A percentile compares a stretch with the other conserved stretches of the same genome.
These are phyloP conservation scores for Fragaria nilgerrensis DNA, from an alignment of 306 rosid genomes.

Conservation along the genomic window DNA sequence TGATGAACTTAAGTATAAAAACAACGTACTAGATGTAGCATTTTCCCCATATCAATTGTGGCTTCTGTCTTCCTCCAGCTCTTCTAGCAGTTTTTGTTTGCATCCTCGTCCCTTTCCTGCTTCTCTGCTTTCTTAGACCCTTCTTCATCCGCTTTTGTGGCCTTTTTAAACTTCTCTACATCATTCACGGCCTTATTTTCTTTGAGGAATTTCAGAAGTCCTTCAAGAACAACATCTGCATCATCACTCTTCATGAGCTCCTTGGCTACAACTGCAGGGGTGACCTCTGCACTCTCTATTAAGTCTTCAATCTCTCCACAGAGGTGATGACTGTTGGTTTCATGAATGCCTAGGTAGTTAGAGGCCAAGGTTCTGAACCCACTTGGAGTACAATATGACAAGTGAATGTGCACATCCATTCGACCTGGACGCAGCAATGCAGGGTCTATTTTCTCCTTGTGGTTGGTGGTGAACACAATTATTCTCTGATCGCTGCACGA, in stretches of 20 bases:
- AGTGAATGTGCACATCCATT: conserved; percentile 57
- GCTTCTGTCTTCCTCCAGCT: not conserved
- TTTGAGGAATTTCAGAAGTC: conserved; percentile 32
- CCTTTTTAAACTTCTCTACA: not conserved
- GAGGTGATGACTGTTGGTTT: conserved; percentile 14
- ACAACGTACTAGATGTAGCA: not conserved
- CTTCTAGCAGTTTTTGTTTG: not conserved
- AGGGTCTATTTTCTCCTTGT: conserved; percentile 45
- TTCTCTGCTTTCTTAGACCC: not conserved
- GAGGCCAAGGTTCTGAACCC: conserved; percentile 37
- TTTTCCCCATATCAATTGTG: not conserved
- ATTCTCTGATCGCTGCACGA: conserved; percentile 59
- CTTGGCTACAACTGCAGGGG: conserved; percentile 57
- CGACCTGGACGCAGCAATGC: conserved; percentile 56
- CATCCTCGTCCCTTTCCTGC: not conserved
- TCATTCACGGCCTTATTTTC: not conserved
- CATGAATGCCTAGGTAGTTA: conserved; percentile 38
- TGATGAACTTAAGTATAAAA: not conserved
- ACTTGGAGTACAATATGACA: conserved; percentile 36
- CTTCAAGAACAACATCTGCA: conserved; percentile 29
- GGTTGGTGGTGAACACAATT: conserved; percentile 56
- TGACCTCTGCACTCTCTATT: conserved; percentile 26
- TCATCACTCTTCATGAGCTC: conserved; percentile 51
- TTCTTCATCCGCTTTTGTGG: not conserved
- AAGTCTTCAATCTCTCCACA: conserved; percentile 26